phyloP scores from a whole-genome alignment of 2,329 filamentous ascomycete species.

The Aspergillus oerlinghausenensis region DNA sequence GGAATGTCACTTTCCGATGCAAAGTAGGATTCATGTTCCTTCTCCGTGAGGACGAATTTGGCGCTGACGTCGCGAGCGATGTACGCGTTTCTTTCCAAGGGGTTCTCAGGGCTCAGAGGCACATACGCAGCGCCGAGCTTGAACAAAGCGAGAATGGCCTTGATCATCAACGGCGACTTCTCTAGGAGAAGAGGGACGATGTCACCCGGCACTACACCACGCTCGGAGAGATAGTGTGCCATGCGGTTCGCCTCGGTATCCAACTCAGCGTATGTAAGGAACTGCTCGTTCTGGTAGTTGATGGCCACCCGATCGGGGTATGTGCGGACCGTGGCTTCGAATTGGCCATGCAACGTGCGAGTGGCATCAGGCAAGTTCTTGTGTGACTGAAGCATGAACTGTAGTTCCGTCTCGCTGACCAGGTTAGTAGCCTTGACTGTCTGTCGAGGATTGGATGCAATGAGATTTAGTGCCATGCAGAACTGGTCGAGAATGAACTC shows the following conservation, averaged over 20 bases:
- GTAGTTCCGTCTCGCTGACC: background rate
- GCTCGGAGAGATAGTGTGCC: background rate
- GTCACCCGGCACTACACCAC: background rate
- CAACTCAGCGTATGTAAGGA: background rate
- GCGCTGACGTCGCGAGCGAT: constrained; percentile 1
- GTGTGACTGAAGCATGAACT: background rate
- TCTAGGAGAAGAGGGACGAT: constrained; percentile 4
- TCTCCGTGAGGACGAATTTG: constrained; percentile 1
- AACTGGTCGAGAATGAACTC: background rate
- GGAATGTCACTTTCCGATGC: background rate
- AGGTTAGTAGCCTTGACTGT: background rate
- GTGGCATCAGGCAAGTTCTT: background rate
- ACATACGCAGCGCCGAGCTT: constrained; percentile 1
- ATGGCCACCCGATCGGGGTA: background rate
- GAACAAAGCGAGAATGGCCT: background rate
- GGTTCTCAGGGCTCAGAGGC: constrained; percentile 4
- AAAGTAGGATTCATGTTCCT: background rate
- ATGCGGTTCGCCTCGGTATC: background rate
- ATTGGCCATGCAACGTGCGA: background rate
- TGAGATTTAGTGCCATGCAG: background rate
- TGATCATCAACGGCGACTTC: constrained; percentile 3
- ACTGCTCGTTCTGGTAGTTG: background rate
- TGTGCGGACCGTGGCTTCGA: background rate
- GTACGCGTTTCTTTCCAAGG: constrained; percentile 2
- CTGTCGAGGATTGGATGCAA: background rate